A percentile compares a stretch with the other conserved stretches of the same genome.
phyloP scores from a whole-genome alignment of 257 asterid species.

The Solanum tarapatanum region DNA sequence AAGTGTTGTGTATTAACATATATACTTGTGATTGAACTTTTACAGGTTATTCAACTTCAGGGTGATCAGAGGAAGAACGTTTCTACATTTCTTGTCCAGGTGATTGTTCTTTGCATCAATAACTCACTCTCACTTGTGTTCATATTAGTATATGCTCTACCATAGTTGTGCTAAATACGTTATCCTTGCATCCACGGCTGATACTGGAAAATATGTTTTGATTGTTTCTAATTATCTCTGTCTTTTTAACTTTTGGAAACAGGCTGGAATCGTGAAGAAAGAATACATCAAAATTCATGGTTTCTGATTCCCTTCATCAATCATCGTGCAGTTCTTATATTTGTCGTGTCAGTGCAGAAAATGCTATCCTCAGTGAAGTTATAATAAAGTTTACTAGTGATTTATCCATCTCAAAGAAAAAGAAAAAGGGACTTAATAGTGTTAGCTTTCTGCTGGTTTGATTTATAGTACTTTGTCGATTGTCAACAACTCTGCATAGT shows the following conservation, averaged over 20 bases:
- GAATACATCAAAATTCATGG: background rate
- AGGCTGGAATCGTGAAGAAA: background rate
- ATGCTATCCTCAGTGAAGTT: background rate
- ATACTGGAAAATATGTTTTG: background rate
- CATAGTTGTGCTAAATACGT: background rate
- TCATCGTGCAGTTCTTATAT: background rate
- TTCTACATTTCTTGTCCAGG: constrained; percentile 14
- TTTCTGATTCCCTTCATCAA: background rate
- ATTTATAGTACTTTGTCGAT: background rate
- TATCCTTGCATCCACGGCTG: background rate
- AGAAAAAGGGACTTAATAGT: background rate
- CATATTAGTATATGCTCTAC: background rate
- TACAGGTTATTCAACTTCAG: constrained; percentile 17
- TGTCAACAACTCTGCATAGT: background rate
- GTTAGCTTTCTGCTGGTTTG: background rate
- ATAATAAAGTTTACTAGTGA: background rate
- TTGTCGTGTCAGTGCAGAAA: background rate
- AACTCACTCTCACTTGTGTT: background rate
- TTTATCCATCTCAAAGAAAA: background rate
- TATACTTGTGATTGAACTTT: too few species aligned
- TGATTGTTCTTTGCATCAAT: background rate
- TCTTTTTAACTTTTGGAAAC: background rate
- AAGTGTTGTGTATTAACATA: background rate
- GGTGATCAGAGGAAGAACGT: constrained; percentile 21
- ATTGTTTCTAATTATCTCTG: background rate